Percentiles rank a stretch among this genome's conserved stretches.
phyloP scores from a whole-genome alignment of 2,329 filamentous ascomycete species.

The Colletotrichum liriopes region DNA sequence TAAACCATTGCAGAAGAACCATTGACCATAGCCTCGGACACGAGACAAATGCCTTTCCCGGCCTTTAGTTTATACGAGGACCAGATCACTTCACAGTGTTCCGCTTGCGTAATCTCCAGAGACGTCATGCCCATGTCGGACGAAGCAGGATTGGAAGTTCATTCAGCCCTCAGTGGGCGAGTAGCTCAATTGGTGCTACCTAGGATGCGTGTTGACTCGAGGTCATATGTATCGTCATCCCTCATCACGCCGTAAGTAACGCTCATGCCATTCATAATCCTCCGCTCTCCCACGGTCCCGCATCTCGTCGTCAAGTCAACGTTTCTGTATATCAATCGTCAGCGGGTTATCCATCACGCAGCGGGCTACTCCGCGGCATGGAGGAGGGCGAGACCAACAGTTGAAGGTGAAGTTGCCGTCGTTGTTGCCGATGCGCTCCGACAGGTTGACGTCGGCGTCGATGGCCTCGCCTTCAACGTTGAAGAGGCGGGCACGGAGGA shows the following conservation, averaged over 20 bases:
- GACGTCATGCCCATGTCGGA: neutral
- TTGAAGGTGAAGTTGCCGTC: constrained; percentile 61
- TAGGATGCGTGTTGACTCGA: constrained; percentile 21
- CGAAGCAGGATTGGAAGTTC: constrained; percentile 4
- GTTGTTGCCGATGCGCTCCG: constrained; percentile 68
- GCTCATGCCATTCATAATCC: constrained; percentile 9
- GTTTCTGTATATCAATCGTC: constrained; percentile 3
- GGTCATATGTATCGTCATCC: constrained; percentile 14
- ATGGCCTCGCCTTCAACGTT: constrained; percentile 59
- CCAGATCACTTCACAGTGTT: neutral
- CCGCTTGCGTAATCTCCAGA: too few relatives aligned
- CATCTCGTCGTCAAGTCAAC: neutral
- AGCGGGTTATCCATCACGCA: neutral
- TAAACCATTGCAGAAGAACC: neutral
- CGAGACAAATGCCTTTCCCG: neutral
- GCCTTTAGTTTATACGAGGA: neutral
- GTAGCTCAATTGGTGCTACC: constrained; percentile 33
- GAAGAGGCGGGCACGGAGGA: constrained; percentile 67
- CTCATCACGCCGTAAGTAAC: constrained; percentile 20
- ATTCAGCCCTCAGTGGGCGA: constrained; percentile 19
- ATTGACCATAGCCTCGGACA: neutral
- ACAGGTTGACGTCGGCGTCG: constrained; percentile 67
- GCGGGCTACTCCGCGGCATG: too few relatives aligned
- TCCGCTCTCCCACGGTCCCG: neutral
- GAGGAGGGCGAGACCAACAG: neutral